Base-by-base conservation (phyloP, 345 rosid genomes). In the Clausena lansium region DNA sequence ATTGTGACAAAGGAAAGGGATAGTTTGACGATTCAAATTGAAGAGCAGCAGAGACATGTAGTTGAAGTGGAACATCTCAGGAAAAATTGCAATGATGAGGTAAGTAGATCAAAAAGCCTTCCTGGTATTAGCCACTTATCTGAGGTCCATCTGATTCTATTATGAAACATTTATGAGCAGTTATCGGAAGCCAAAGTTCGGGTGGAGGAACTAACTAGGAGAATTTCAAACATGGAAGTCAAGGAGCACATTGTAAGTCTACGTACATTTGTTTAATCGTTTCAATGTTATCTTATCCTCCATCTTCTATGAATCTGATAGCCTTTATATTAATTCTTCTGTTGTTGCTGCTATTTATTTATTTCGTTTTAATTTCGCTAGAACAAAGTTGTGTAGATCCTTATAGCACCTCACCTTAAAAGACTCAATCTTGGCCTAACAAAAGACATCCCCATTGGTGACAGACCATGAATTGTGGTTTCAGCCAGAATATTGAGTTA, bases 171-270 rank as follows among this genome's bases (percentile, higher is more conserved):
- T 75, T 78, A 27, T 67, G 79, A 70, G 66, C 84, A 91, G 95
- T 73, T 86, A 75, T 68, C 55, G 70, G 84, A 77, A 76, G 85
- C 88, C 27, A 84, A 83, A 71, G 69, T 57, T 77, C 83, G 81
- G 79, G 73, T 85, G 33, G 87, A 87, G 76, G 86, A 83, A 59
- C 77, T 87, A 77, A 75, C 77, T 28, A 66, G 57, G 61, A 82
- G 80, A 83, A 67, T 87, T 78, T 76, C 85, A 52, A 58, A 73
- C 71, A 75, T 86, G 81, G 92, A 93, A 87, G 76, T 75, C 70
- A 88, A 84, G 83, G 78, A 15, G 20, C 22, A 19, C 20, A 52
- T 4, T 52, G 57, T 52, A 52, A 52, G 57, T 17, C 57, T 19
- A 15, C 22, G 17, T 19, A 1, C 22, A 5, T 52, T 5, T 52